Evolutionary conservation across 2,329 filamentous ascomycete genomes (phyloP), one percentile per base, ranked within the genome.

Genomic region (Sporothrix dimorphospora): DNA sequence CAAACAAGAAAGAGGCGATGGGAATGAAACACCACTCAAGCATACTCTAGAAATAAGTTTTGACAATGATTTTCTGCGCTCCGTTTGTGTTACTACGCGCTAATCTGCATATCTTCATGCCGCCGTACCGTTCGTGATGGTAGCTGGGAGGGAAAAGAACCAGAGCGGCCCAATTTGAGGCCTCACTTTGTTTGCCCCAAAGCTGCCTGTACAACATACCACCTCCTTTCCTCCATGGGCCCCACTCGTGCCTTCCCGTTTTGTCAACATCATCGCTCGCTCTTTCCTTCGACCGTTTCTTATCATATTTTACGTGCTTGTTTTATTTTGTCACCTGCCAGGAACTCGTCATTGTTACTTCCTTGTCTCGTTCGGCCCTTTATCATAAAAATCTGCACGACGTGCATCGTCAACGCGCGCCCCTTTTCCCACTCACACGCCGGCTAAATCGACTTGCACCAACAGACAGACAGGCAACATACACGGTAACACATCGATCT

Each of bases 231-330:
- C n/a, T 12, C 57, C 57, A 21, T 27, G 40, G 12, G 21, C 38
- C 38, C 59, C 61, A 40, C 59, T 19, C 42, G 61, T 47, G 61
- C 61, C 40, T 49, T 66, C n/a, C 21, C 40, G 40, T 45, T 65
- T 9, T 47, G 61, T 24, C 61, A 30, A 65, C 61, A 47, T 65
- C 40, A 21, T 9, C 40, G 61, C 14, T 65, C n/a, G 61, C 40
- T 65, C 61, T 65, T 47, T 65, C 61, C 61, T 19, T 19, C 7
- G 9, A 2, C 12, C 34, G 34, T 21, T 8, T 12, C 38, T 27
- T 8, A 19, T 24, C 21, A 47, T 47, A 30, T 21, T 30, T 9
- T 47, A 24, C 34, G 34, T 42, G 4, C 40, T 30, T 12, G 8
- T 11, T 30, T 49, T 30, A 34, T 11, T 27, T 24, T 6, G 14